Percentiles rank a stretch among this genome's conserved stretches.
These are phyloP conservation scores for Capsicum pubescens DNA, from an alignment of 257 asterid genomes.

Conservation along the genomic window DNA sequence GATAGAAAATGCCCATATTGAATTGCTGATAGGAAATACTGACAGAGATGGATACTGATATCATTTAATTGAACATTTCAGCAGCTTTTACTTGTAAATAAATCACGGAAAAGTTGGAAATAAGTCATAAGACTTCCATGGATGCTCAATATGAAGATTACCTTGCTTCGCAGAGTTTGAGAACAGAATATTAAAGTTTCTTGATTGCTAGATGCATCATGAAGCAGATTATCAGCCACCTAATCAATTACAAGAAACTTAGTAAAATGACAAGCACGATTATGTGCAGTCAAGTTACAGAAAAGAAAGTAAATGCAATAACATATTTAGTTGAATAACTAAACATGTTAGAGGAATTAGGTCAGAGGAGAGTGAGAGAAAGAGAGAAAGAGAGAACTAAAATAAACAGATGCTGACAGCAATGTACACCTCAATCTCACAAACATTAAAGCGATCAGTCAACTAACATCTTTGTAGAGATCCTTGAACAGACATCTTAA, in stretches of 20 bases:
- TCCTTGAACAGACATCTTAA: no score
- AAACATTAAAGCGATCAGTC: neutral
- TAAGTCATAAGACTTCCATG: neutral
- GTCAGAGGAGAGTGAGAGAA: neutral
- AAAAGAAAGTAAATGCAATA: neutral
- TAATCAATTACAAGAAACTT: constrained; percentile 41
- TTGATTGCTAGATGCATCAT: constrained; percentile 83
- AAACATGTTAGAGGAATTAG: neutral
- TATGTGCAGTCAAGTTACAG: neutral
- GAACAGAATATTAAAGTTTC: constrained; percentile 97
- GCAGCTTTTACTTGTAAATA: constrained; percentile 1
- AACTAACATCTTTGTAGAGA: neutral
- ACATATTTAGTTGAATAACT: neutral
- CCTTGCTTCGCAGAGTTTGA: constrained; percentile 99
- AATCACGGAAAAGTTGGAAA: neutral
- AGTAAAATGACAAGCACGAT: neutral
- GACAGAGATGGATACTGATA: constrained; percentile 12
- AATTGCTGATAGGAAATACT: constrained; percentile 3
- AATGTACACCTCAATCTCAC: constrained; percentile 9
- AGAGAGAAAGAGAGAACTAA: neutral
- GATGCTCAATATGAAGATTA: constrained; percentile 36
- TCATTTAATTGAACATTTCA: neutral
- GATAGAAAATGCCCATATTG: constrained; percentile 26
- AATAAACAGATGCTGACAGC: neutral
- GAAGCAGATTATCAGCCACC: constrained; percentile 99